These are phyloP conservation scores for Fusarium sp. DNA, from an alignment of 2,329 filamentous ascomycete species.

Conservation along the genomic window DNA sequence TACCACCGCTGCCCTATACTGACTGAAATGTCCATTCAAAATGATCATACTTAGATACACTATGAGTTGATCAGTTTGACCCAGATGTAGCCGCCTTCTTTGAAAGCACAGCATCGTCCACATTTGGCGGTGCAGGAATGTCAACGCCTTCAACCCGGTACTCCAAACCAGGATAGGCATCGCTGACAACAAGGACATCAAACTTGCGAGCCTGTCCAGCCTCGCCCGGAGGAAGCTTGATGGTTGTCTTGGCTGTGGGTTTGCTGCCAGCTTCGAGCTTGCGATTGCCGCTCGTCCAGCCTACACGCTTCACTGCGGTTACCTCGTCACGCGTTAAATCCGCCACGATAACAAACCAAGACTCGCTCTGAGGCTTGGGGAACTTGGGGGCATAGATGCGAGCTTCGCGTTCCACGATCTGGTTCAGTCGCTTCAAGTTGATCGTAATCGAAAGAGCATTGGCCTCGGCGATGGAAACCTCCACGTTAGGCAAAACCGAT, in stretches of 20 bases:
- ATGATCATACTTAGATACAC: no score
- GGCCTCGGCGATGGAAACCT: constrained; percentile 68
- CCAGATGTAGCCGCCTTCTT: constrained; percentile 50
- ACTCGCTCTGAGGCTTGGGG: constrained; percentile 94
- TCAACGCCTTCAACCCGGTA: constrained; percentile 61
- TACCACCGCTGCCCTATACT: neutral
- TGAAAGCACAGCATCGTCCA: constrained; percentile 59
- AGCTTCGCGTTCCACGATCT: constrained; percentile 71
- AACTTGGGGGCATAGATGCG: constrained; percentile 89
- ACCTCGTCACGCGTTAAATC: constrained; percentile 77
- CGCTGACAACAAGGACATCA: constrained; percentile 82
- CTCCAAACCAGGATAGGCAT: constrained; percentile 84
- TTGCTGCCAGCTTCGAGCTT: constrained; percentile 56
- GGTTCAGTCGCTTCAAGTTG: constrained; percentile 73
- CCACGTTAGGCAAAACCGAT: constrained; percentile 75
- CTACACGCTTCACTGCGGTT: constrained; percentile 85
- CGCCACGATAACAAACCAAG: constrained; percentile 86
- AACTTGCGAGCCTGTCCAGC: constrained; percentile 67
- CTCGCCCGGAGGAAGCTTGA: constrained; percentile 68
- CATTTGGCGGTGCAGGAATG: constrained; percentile 61
- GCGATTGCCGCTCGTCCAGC: constrained; percentile 66
- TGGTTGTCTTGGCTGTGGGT: constrained; percentile 64
- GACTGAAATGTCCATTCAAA: neutral
- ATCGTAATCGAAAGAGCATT: constrained; percentile 73
- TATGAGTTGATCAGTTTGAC: constrained; percentile 21